Base-by-base conservation (phyloP, 2,329 filamentous ascomycete genomes). In the Ascochyta fabae region DNA sequence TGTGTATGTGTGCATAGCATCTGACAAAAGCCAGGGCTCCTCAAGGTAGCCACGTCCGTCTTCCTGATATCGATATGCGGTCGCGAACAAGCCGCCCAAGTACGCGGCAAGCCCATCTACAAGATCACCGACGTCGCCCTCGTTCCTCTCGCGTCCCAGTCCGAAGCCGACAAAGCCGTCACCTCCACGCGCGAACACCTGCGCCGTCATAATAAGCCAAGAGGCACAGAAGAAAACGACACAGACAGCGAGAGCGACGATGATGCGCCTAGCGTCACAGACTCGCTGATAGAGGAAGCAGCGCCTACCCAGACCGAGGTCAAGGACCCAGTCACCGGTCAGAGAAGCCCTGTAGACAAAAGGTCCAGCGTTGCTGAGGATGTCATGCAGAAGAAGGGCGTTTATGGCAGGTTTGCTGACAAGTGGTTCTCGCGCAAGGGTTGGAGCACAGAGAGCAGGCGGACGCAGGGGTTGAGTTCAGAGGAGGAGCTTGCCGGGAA, bases 381-480 rank as follows among this genome's bases (percentile, higher is more conserved):
- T 78, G 93, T 98, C 1, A 94, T 97, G 49, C 86, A 87, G 34
- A 88, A 86, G 53, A 89, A 87, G 65, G 92, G 93, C 0, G 88
- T 87, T 60, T 98, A 97, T 74, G 94, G 93, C 4, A 84, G 91
- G 34, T 97, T 98, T 73, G 91, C 94, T 0, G 86, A 92, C 60
- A 87, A 88, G 56, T 99, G 95, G 95, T 95, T 98, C 71, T 95
- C 91, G 39, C 87, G 86, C 61, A 89, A 87, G 58, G 92, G 91
- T 0, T 94, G 92, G 90, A 88, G 87, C 48, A 79, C 87, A 57
- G 88, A 90, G 57, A 87, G 87, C 62, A 85, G 87, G 65, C 83
- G 88, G 24, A 84, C 84, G 44, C 84, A 92, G 68, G 90, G 90
- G 5, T 79, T 93, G 73, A 89, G 85, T 64, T 74, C 79, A 10